These are phyloP conservation scores for Phytophthora capsici DNA, from an alignment of 352 stramenopile species.

Conservation along the genomic window DNA sequence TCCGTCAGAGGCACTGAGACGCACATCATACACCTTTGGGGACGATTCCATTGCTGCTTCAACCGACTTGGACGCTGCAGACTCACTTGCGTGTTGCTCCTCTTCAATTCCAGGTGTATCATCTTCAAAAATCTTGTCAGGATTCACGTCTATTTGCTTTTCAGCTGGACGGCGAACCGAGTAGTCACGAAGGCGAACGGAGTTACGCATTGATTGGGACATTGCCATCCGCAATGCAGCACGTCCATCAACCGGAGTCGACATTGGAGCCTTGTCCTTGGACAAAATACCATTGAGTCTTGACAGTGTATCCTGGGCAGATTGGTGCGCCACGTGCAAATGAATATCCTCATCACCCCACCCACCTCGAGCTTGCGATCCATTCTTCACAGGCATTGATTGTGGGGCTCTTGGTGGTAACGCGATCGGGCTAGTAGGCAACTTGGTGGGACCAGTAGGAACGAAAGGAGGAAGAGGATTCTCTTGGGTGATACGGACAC, in stretches of 20 bases:
- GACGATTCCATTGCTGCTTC: conserved; percentile 1
- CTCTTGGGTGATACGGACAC: conserved; percentile 36
- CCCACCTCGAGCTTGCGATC: conserved; percentile 12
- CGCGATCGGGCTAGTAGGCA: conserved; percentile 62
- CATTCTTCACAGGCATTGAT: conserved; percentile 30
- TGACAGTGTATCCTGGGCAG: conserved; percentile 68
- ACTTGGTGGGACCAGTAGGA: conserved; percentile 1
- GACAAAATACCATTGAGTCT: conserved; percentile 66
- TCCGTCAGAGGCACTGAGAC: conserved; percentile 69
- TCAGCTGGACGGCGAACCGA: conserved; percentile 43
- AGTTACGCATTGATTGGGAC: conserved; percentile 69
- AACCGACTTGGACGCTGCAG: neutral
- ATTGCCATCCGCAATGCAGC: conserved; percentile 44
- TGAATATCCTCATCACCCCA: conserved; percentile 66
- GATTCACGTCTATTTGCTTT: conserved; percentile 59
- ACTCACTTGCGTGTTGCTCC: neutral
- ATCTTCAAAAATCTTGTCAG: conserved; percentile 75
- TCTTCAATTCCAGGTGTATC: conserved; percentile 23
- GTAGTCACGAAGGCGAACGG: conserved; percentile 65
- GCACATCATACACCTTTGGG: conserved; percentile 55
- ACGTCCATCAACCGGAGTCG: conserved; percentile 34
- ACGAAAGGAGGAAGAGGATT: conserved; percentile 24
- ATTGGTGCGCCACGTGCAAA: conserved; percentile 61
- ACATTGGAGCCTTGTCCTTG: conserved; percentile 39
- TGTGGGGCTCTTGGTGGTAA: conserved; percentile 34